Conservation (phyloP, 2,329 filamentous ascomycete species). For the Simplicillium sp. region DNA sequence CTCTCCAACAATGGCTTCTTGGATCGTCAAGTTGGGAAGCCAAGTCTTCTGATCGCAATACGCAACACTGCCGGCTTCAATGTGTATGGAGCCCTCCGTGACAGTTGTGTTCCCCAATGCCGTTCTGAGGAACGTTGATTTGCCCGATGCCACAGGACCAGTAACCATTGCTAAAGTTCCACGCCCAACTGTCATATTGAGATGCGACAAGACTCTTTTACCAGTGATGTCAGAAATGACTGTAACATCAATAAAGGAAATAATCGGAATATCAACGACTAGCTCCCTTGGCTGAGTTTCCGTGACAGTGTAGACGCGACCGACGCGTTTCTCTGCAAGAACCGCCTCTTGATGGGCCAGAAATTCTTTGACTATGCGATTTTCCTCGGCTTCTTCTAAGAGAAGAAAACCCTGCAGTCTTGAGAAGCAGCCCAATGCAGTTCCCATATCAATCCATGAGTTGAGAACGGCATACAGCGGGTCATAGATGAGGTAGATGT, state of each 20-base stretch:
- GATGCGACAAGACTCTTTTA: too few relatives aligned
- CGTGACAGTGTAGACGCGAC: too few relatives aligned
- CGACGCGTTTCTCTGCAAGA: too few relatives aligned
- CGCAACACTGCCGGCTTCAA: neutral
- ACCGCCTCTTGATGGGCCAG: too few relatives aligned
- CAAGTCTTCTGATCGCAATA: neutral
- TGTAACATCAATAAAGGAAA: too few relatives aligned
- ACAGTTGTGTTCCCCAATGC: neutral
- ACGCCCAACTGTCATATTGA: too few relatives aligned
- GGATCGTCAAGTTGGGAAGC: neutral
- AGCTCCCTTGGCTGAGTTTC: too few relatives aligned
- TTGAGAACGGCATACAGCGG: neutral
- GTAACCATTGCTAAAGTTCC: neutral
- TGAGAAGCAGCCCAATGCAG: neutral
- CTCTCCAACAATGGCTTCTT: neutral
- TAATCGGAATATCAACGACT: too few relatives aligned
- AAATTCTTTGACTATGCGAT: too few relatives aligned
- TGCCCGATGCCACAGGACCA: neutral
- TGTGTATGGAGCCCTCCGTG: neutral
- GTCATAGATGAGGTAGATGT: neutral
- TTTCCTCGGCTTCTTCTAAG: neutral
- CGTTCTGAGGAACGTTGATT: neutral
- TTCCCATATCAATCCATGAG: neutral
- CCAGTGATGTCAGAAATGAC: too few relatives aligned
- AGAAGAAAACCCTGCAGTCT: neutral